A percentile compares a stretch with the other conserved stretches of the same genome.
Evolutionary conservation across 2,329 filamentous ascomycete genomes (phyloP).

Genomic region (Cladosporium sp.): DNA sequence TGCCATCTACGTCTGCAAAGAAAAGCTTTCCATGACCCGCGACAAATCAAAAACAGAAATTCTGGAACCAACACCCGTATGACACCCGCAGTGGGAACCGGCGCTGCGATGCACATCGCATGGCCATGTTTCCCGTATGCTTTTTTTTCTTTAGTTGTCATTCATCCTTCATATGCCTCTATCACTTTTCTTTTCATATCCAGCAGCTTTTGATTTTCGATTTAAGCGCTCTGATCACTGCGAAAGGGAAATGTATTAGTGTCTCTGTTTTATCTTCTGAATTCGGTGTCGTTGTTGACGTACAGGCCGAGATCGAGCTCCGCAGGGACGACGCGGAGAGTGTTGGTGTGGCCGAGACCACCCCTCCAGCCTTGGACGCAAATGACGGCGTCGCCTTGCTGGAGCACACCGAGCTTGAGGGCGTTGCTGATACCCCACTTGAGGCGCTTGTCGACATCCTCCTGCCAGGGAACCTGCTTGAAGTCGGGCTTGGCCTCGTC

Average conservation of each 20-base stretch:
- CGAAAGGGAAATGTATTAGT: not conserved
- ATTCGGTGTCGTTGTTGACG: not conserved
- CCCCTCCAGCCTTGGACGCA: conserved; percentile 90
- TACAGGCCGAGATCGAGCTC: conserved; percentile 46
- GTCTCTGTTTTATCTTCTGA: not conserved
- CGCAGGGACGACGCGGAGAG: conserved; percentile 52
- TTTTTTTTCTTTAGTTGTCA: not conserved
- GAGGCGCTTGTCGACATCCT: conserved; percentile 95
- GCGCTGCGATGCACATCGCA: no score
- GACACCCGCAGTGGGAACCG: not conserved
- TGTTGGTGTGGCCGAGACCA: conserved; percentile 89
- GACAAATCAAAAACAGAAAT: not conserved
- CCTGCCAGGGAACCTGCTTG: conserved; percentile 88
- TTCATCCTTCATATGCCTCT: not conserved
- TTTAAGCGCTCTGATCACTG: conserved; percentile 11
- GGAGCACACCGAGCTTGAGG: conserved; percentile 73
- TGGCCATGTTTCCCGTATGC: not conserved
- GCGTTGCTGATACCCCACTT: conserved; percentile 93
- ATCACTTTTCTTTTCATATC: not conserved
- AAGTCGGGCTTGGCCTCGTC: conserved; percentile 93
- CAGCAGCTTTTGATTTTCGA: not conserved
- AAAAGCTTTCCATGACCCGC: not conserved
- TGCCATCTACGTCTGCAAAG: conserved; percentile 1
- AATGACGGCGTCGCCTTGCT: conserved; percentile 68
- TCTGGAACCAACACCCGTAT: not conserved